Evolutionary conservation across 2,329 filamentous ascomycete species (phyloP).

Genomic region (Paecilomyces variotii): DNA sequence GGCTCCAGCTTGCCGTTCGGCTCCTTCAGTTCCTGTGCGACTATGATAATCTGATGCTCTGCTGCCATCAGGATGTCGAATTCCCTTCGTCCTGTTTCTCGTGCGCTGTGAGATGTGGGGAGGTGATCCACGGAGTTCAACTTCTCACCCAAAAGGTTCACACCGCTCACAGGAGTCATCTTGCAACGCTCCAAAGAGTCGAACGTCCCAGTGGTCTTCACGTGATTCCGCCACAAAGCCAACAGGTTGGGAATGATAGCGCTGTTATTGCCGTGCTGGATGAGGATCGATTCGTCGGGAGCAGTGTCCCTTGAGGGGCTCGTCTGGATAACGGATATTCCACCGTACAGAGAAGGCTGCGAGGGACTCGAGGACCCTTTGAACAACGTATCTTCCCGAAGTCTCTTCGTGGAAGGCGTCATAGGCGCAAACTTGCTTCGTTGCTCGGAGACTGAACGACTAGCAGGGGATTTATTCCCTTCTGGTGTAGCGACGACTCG

Average conservation of each 20-base stretch:
- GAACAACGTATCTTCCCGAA: slow-evolving; percentile 37
- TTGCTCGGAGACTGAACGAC: slow-evolving; percentile 19
- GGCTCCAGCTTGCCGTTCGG: slow-evolving; percentile 11
- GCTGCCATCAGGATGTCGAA: slow-evolving; percentile 34
- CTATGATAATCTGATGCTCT: slow-evolving; percentile 33
- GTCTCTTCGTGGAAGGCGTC: slow-evolving; percentile 41
- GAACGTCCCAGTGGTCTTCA: slow-evolving; percentile 29
- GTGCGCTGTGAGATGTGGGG: slow-evolving; percentile 18
- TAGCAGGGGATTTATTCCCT: slow-evolving; percentile 14
- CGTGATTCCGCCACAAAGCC: slow-evolving; percentile 36
- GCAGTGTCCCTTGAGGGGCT: slow-evolving; percentile 26
- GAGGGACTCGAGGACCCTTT: slow-evolving; percentile 26
- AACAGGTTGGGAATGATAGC: slow-evolving; percentile 36
- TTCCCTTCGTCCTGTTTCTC: slow-evolving; percentile 12
- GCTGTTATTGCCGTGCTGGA: slow-evolving; percentile 35
- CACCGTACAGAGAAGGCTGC: slow-evolving; percentile 28
- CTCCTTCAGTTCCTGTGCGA: slow-evolving; percentile 19
- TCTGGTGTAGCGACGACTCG: slow-evolving; percentile 24
- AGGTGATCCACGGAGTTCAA: slow-evolving; percentile 32
- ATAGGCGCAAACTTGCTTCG: slow-evolving; percentile 36
- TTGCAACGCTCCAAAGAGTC: slow-evolving; percentile 32
- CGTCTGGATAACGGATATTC: slow-evolving; percentile 33
- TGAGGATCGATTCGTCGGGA: slow-evolving; percentile 36
- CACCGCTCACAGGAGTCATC: slow-evolving; percentile 30
- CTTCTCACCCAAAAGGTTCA: slow-evolving; percentile 33